phyloP scores from a whole-genome alignment of 1,284 basidiomycete species.

The Pulchroboletus neoregius region DNA sequence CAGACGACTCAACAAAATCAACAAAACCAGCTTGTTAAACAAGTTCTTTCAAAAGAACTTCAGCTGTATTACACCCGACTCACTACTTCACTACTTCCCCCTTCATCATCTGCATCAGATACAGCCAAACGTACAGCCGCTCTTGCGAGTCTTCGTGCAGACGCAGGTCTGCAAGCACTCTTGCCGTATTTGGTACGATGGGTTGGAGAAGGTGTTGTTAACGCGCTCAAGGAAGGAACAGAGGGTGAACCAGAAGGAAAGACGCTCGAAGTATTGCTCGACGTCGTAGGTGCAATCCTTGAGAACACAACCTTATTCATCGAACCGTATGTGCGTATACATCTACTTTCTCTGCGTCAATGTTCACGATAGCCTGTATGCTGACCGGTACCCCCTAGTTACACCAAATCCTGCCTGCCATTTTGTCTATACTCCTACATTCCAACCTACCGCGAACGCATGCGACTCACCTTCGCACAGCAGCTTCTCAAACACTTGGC shows the following conservation, averaged over 20 bases:
- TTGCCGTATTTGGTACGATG: conserved; percentile 94
- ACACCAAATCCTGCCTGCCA: conserved; percentile 92
- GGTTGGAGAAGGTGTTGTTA: conserved; percentile 87
- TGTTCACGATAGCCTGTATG: neutral
- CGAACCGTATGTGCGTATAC: conserved; percentile 84
- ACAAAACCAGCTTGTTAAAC: conserved; percentile 77
- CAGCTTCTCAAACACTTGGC: conserved; percentile 79
- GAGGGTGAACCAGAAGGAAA: conserved; percentile 61
- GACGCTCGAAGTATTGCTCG: conserved; percentile 73
- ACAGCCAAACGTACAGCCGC: conserved; percentile 77
- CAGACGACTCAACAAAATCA: conserved; percentile 45
- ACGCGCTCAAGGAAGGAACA: conserved; percentile 55
- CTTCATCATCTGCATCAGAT: conserved; percentile 36
- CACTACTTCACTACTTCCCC: conserved; percentile 77
- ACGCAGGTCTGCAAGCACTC: conserved; percentile 92
- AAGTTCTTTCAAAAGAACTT: conserved; percentile 90
- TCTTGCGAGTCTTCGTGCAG: conserved; percentile 81
- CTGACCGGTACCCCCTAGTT: conserved; percentile 48
- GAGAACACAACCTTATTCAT: conserved; percentile 89
- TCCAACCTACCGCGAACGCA: conserved; percentile 67
- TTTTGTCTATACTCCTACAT: conserved; percentile 88
- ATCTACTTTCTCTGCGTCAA: conserved; percentile 2
- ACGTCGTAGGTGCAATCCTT: conserved; percentile 77
- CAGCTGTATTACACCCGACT: conserved; percentile 95
- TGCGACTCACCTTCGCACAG: conserved; percentile 62